These are phyloP conservation scores for Rhizophagus clarus DNA, from an alignment of 192 early-diverging fungal species.

Conservation along the genomic window DNA sequence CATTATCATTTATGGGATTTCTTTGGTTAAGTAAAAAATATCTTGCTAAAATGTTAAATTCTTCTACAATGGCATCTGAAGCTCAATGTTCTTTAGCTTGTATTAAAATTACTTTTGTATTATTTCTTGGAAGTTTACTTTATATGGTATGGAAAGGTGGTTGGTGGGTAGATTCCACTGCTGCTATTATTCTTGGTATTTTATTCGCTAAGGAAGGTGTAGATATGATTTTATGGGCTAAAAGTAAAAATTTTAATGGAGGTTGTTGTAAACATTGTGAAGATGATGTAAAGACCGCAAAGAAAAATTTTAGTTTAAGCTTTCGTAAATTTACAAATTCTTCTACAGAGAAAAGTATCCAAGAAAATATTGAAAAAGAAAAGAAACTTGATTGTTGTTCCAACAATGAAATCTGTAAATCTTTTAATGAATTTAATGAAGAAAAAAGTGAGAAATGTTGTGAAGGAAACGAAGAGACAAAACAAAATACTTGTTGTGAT, in stretches of 20 bases:
- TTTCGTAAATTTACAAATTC: background rate
- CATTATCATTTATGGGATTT: constrained; percentile 22
- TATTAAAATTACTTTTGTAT: constrained; percentile 9
- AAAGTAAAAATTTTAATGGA: constrained; percentile 26
- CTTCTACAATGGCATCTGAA: constrained; percentile 18
- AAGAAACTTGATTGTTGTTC: background rate
- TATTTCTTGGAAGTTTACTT: constrained; percentile 15
- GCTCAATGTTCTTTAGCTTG: constrained; percentile 25
- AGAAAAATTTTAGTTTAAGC: background rate
- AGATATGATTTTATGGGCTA: constrained; percentile 17
- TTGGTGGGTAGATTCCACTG: constrained; percentile 25
- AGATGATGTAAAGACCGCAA: background rate
- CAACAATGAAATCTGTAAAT: background rate
- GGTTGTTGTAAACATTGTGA: constrained; percentile 13
- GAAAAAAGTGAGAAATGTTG: background rate
- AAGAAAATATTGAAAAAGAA: background rate
- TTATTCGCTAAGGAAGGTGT: constrained; percentile 23
- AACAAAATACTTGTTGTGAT: background rate
- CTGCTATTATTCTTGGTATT: constrained; percentile 6
- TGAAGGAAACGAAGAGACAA: background rate
- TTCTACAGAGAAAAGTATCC: background rate
- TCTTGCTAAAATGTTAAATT: constrained; percentile 16
- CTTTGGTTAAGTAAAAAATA: background rate
- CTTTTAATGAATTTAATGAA: background rate
- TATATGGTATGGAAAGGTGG: background rate